Base-by-base conservation (phyloP, 495 filamentous ascomycete genomes). In the Melanomma pulvis-pyrius region DNA sequence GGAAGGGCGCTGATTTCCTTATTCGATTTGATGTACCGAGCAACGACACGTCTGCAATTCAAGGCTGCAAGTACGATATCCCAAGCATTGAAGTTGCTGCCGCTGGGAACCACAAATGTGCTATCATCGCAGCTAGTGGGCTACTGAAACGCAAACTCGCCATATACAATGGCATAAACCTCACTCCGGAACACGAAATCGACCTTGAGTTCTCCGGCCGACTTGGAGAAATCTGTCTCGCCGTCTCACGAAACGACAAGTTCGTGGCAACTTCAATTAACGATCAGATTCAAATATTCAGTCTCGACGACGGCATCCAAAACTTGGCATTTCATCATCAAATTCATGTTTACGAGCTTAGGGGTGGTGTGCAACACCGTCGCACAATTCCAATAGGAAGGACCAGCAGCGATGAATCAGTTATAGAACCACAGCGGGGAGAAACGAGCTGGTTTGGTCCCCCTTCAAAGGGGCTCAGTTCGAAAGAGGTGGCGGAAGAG, bases 1-100 rank as follows among this genome's bases (percentile, higher is more conserved):
- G 59, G 0, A 71, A 71, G 21, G 47, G 59, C 5, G 48, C 46
- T 13, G 36, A 67, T 26, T 28, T 60, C 34, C 59, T 71, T 30
- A 41, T 71, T 15, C 55, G 68, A 11, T 67, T 71, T 39, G 68
- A 71, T 39, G 67, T 71, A 1, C 68, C 68, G 15, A 71, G 68
- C 54, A 71, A 71, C 24, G 68, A 71, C 24, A 34, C 59, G 1
- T 49, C 63, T 0, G 51, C 63, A 8, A 67, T 71, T n/a, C 68
- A 67, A 36, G 68, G 63, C 17, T 71, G 68, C 59, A 67, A 51
- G 30, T 71, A 71, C 28, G 63, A 63, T 44, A n/a, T 64, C 15
- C 24, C 63, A 17, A 26, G 29, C 1, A 64, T 71, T 30, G 68
- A 71, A 56, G 63, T 53, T 49, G 63, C 59, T 36, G 63, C 68